A percentile compares a stretch with the other conserved stretches of the same genome.
phyloP scores from a whole-genome alignment of 2,329 filamentous ascomycete species.

The Pseudopyricularia javanii region DNA sequence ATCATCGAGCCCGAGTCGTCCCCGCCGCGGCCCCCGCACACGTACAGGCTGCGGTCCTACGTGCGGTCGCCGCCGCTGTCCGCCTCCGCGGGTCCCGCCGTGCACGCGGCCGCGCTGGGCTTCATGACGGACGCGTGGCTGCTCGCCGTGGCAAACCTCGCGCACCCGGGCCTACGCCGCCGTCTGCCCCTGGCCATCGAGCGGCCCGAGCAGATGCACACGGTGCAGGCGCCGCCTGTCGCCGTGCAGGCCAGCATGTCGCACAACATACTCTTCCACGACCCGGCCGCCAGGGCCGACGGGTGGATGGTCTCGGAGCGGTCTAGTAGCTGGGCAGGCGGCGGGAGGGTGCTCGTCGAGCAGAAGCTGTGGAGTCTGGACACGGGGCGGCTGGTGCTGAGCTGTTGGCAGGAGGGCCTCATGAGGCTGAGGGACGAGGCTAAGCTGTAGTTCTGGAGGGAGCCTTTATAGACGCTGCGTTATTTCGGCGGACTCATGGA shows the following conservation, averaged over 20 bases:
- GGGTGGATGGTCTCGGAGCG: conserved; percentile 2
- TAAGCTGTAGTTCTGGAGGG: too few species aligned
- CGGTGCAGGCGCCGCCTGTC: not conserved
- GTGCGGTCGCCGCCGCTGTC: conserved; percentile 2
- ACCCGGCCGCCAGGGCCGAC: conserved; percentile 1
- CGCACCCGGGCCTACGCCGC: not conserved
- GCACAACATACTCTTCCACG: conserved; percentile 2
- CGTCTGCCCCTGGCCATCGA: not conserved
- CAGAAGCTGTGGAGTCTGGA: conserved; percentile 1
- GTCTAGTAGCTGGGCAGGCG: conserved; percentile 1
- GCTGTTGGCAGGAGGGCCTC: conserved; percentile 3
- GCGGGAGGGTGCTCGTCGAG: conserved; percentile 2
- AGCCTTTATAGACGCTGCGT: too few species aligned
- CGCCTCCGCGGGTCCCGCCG: not conserved
- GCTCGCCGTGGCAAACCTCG: conserved; percentile 1
- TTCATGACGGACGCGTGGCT: conserved; percentile 3
- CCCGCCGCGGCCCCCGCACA: not conserved
- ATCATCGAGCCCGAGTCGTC: not conserved
- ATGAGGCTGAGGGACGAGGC: not conserved
- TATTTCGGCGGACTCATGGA: too few species aligned
- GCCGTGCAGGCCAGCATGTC: conserved; percentile 1
- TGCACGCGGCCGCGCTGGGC: conserved; percentile 1
- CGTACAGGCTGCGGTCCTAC: conserved; percentile 1
- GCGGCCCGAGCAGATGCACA: not conserved
- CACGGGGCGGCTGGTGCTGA: not conserved